Conservation (phyloP, 2,329 filamentous ascomycete genomes). For the Calonectria naviculata region DNA sequence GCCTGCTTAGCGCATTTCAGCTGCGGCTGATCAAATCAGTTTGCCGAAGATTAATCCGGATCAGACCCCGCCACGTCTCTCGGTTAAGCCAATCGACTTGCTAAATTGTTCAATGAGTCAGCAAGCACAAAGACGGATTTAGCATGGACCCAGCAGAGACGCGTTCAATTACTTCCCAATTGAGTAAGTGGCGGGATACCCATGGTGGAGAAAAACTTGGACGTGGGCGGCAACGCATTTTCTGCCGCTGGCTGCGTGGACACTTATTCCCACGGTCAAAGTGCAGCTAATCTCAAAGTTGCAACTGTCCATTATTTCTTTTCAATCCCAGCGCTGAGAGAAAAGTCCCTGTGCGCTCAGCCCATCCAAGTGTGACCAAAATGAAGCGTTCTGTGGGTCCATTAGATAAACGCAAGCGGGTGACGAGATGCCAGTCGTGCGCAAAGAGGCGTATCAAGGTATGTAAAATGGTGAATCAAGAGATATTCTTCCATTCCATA, state of each 20-base stretch:
- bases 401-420: conserved; percentile 38
- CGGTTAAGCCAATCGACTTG: background rate
- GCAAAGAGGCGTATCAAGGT: conserved; percentile 42
- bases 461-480: background rate
- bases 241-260: too few relatives aligned
- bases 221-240: too few relatives aligned
- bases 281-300: too few relatives aligned
- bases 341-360: too few relatives aligned
- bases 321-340: too few relatives aligned
- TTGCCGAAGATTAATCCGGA: background rate
- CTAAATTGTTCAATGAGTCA: background rate
- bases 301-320: too few relatives aligned
- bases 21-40: background rate
- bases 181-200: background rate
- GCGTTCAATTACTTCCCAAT: background rate
- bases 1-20: background rate
- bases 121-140: background rate
- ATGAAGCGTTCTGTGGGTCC: conserved; percentile 35
- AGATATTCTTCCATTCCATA: too few relatives aligned
- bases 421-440: conserved; percentile 40
- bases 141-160: background rate
- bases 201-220: background rate
- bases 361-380: too few relatives aligned
- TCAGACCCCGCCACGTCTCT: background rate
- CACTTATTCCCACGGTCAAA: too few relatives aligned